Evolutionary conservation across 371 early-diverging fungal genomes (phyloP).

Genomic region (Apophysomyces elegans): DNA sequence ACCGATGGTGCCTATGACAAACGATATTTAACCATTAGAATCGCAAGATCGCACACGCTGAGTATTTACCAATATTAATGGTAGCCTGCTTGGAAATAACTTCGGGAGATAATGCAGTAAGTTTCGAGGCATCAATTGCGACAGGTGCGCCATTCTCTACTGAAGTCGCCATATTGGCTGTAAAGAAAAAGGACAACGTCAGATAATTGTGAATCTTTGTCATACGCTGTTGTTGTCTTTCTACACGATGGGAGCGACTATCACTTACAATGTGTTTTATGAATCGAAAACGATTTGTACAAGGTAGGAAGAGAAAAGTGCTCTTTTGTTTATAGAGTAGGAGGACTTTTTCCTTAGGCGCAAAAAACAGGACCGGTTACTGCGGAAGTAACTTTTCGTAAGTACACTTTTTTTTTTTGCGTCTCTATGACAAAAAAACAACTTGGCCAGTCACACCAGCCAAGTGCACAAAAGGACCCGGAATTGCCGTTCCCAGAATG

Average conservation of each 20-base stretch:
- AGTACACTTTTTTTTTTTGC: constrained; percentile 2
- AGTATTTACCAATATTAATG: constrained; percentile 92
- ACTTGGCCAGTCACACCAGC: constrained; percentile 1
- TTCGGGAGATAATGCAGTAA: constrained; percentile 86
- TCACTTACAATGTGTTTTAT: constrained; percentile 5
- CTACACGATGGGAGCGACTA: not conserved
- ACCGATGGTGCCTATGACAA: constrained; percentile 95
- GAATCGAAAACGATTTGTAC: not conserved
- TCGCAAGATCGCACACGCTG: not conserved
- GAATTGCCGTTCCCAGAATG: too few species aligned
- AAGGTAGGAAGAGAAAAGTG: not conserved
- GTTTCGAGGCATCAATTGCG: constrained; percentile 51
- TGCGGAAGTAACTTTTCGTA: not conserved
- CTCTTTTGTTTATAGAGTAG: constrained; percentile 1
- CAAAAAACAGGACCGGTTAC: constrained; percentile 2
- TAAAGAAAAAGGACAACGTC: not conserved
- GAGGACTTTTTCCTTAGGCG: not conserved
- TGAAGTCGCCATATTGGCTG: constrained; percentile 15
- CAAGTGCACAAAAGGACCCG: too few species aligned
- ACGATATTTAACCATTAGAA: not conserved
- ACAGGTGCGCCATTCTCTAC: constrained; percentile 17
- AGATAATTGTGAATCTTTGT: not conserved
- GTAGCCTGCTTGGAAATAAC: constrained; percentile 98
- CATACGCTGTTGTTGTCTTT: not conserved
- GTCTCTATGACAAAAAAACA: constrained; percentile 2